phyloP scores from a whole-genome alignment of 192 early-diverging fungal species.

The Backusella parvicylindrica region DNA sequence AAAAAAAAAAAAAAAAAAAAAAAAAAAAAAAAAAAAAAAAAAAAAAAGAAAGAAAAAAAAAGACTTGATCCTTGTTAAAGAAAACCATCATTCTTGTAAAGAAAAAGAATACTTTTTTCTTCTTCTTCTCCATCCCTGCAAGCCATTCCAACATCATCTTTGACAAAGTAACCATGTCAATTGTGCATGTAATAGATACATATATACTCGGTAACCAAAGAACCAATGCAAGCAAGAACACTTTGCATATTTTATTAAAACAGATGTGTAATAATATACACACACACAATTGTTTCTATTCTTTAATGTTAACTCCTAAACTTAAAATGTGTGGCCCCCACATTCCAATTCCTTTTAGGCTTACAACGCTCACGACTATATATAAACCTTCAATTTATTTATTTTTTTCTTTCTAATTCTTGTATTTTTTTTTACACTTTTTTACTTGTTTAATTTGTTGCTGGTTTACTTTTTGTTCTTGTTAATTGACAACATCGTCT shows the following conservation, averaged over 20 bases:
- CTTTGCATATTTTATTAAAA: constrained; percentile 1
- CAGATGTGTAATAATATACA: background rate
- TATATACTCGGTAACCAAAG: background rate
- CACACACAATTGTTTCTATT: constrained; percentile 1
- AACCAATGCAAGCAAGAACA: background rate
- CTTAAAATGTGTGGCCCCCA: background rate
- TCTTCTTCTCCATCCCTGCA: background rate
- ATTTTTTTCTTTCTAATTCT: background rate
- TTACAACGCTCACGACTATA: constrained; percentile 2
- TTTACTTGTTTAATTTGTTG: constrained; percentile 7
- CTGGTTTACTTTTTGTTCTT: constrained; percentile 2
- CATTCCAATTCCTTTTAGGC: background rate
- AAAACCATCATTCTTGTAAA: background rate
- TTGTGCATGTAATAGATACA: background rate
- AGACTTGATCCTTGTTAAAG: background rate
- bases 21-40: background rate
- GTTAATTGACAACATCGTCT: background rate
- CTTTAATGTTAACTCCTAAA: background rate
- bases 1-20: background rate
- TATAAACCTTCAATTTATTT: background rate
- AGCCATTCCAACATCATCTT: background rate
- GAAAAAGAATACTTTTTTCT: background rate
- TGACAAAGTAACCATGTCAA: background rate
- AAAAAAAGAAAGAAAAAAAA: background rate
- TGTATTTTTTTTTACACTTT: background rate